Base-by-base conservation (phyloP, 306 rosid species). In the Leucaena leucocephala region DNA sequence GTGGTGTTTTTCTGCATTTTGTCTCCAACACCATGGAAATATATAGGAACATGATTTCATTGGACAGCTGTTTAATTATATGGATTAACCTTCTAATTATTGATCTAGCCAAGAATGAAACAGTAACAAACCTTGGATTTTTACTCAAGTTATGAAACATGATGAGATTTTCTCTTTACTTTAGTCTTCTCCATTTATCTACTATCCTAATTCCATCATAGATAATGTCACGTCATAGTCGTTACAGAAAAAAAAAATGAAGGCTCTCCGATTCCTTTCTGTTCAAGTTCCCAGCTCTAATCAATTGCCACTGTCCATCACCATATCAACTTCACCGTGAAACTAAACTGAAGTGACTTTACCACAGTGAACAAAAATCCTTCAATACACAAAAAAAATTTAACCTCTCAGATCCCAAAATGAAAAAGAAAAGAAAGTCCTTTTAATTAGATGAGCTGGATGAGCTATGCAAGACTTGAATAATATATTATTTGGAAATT, bases 11-110 rank as follows among this genome's bases (percentile, higher is more conserved):
- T 83, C 83, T 75, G 66, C 55, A 82, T 77, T 71, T 27, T 74
- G 76, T 63, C 78, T 66, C 78, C 70, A 68, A 73, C 76, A 65
- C 52, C 42, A 34, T 21, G 66, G 55, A 81, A 76, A 8, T 70
- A 71, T 44, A 64, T 54, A 35, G 61, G 72, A 75, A 64, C 42
- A 58, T 79, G 48, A 79, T 86, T 77, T 83, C 86, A 85, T 85
- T 74, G 80, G 88, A 87, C 85, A 73, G 44, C 61, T 36, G 43
- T 72, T 62, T 84, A 42, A 61, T 78, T 71, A 55, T 59, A 42
- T 62, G 58, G 13, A 75, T 68, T 21, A 75, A 78, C 78, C 46
- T 76, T 83, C 77, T 82, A 80, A 86, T 84, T 82, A 82, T 80
- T 80, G 78, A 77, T 72, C 44, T 62, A 76, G 13, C 76, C 50